Base-by-base conservation (phyloP, 768 basidiomycete genomes). In the Collybia sordida region DNA sequence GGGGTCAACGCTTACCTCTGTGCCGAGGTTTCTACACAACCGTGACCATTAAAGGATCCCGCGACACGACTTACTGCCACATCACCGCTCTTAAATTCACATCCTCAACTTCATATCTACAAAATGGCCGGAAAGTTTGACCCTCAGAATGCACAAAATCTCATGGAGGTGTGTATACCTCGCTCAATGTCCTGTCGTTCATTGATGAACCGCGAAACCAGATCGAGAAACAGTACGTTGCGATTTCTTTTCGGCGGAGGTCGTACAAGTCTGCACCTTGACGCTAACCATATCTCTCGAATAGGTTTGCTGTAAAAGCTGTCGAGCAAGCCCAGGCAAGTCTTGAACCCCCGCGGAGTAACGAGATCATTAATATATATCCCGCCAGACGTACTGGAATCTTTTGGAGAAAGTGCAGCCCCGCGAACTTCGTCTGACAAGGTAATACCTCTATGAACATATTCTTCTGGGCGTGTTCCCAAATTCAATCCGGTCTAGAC, bases 241-340 rank as follows among this genome's bases (percentile, higher is more conserved):
- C 43, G 45, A 39, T 39, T 41, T 1, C 31, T 37, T 34, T 25
- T 14, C 18, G 3, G 40, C 24, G 39, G 49, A 21, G 45, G n/a
- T n/a, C 44, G 9, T 42, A 8, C 35, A 22, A 23, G 4, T 50
- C 7, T 25, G 21, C 17, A 11, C 24, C 41, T 34, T 36, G 12
- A 2, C 17, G 28, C 34, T 48, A 14, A 28, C 15, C 4, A 44
- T 14, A 17, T 21, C 28, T 17, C 18, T 36, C 31, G 14, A 22
- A 21, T 45, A 89, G 87, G 62, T 93, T 94, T 64, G 92, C 92
- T 21, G 96, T 99, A 49, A 92, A 88, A 67, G 92, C 93, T 11
- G 94, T 98, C 45, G 95, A 99, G 65, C 93, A 98, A 57, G 92
- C 95, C 39, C 92, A 96, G 78, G 93, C 91, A 45, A 53, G 81